Evolutionary conservation across 1,284 basidiomycete genomes (phyloP).

Genomic region (Salmacisia buchloeana): DNA sequence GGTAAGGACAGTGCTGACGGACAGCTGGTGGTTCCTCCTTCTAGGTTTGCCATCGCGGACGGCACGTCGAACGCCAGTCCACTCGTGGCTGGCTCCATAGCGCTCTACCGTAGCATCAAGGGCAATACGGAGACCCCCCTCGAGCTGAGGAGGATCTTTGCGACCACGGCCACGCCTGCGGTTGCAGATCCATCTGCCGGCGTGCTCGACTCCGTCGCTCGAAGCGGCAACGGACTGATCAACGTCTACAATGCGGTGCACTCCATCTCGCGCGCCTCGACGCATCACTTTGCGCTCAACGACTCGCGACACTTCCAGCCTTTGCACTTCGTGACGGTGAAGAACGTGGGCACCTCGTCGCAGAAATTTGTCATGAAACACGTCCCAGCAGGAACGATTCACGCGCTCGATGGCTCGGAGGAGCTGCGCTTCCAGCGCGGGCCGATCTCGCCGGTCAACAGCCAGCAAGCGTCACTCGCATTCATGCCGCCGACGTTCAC

Average conservation of each 20-base stretch:
- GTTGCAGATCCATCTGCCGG: conserved; percentile 55
- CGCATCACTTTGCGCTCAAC: conserved; percentile 63
- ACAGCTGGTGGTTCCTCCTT: not conserved
- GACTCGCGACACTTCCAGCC: conserved; percentile 57
- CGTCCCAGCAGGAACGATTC: conserved; percentile 47
- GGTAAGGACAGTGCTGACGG: too few relatives aligned
- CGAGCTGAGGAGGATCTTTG: conserved; percentile 56
- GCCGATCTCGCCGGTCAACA: conserved; percentile 55
- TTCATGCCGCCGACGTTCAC: conserved; percentile 51
- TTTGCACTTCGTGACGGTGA: conserved; percentile 27
- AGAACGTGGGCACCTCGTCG: conserved; percentile 30
- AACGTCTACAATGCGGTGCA: conserved; percentile 63
- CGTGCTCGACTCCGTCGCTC: conserved; percentile 60
- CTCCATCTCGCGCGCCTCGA: conserved; percentile 57
- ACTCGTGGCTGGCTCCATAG: conserved; percentile 46
- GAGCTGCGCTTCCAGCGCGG: not conserved
- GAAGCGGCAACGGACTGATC: conserved; percentile 65
- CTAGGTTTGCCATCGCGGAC: not conserved
- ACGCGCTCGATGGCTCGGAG: conserved; percentile 45
- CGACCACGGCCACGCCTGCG: conserved; percentile 60
- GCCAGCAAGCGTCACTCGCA: conserved; percentile 54
- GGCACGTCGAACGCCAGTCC: not conserved
- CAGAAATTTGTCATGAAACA: conserved; percentile 34
- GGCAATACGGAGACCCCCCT: conserved; percentile 53
- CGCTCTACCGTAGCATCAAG: conserved; percentile 59